These are phyloP conservation scores for Candida boleticola DNA, from an alignment of 805 yeast species.

Conservation along the genomic window DNA sequence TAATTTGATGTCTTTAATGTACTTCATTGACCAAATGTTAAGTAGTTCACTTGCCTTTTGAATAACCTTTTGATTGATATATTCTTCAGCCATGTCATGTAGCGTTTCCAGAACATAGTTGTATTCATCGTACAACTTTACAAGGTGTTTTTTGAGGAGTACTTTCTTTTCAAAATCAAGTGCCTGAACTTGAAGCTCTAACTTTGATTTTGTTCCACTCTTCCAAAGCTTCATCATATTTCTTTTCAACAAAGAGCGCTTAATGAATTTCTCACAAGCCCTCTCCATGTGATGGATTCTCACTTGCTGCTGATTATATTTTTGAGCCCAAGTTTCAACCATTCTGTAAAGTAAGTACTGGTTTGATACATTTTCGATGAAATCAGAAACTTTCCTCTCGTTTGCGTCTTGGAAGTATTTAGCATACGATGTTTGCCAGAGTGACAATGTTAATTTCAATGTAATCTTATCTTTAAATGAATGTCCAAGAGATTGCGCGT, in stretches of 20 bases:
- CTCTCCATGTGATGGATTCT: slow-evolving; percentile 9
- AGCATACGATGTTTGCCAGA: slow-evolving; percentile 24
- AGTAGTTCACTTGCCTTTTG: slow-evolving; percentile 22
- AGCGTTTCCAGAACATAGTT: slow-evolving; percentile 19
- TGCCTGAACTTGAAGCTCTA: slow-evolving; percentile 11
- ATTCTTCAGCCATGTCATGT: slow-evolving; percentile 29
- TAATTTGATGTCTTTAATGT: slow-evolving; percentile 28
- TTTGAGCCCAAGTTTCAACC: slow-evolving; percentile 21
- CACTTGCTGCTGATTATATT: slow-evolving; percentile 14
- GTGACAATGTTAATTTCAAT: slow-evolving; percentile 6
- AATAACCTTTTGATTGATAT: slow-evolving; percentile 26
- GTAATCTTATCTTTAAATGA: background rate
- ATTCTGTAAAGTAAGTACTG: slow-evolving; percentile 11
- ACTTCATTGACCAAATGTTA: slow-evolving; percentile 36
- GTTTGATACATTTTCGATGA: slow-evolving; percentile 13
- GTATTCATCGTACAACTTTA: slow-evolving; percentile 35
- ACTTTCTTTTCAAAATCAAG: slow-evolving; percentile 16
- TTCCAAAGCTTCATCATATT: slow-evolving; percentile 15
- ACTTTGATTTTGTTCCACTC: background rate
- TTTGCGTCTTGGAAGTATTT: slow-evolving; percentile 19
- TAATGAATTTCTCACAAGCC: slow-evolving; percentile 7
- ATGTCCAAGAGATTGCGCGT: background rate
- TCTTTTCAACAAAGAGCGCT: slow-evolving; percentile 3
- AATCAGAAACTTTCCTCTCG: slow-evolving; percentile 14
- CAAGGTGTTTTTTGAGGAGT: slow-evolving; percentile 23